Evolutionary conservation across 108 stramenopile species (phyloP), one percentile per base, ranked within the genome.

Genomic region (Chaetoceros muelleri): DNA sequence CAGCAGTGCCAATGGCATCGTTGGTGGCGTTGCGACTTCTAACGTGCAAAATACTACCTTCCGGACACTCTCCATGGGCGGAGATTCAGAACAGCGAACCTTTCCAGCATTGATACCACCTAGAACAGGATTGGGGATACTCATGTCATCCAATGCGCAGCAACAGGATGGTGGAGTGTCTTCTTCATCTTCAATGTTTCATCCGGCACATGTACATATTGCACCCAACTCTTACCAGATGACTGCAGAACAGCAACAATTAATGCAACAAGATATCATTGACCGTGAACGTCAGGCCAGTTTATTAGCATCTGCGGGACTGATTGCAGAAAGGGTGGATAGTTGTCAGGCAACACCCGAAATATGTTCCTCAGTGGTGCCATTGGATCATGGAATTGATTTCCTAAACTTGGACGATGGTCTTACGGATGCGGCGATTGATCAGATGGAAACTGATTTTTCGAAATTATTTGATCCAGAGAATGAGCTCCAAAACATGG

Each of bases 381-480:
- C 53, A 16, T 17, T 19, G 3, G 30, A 16, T 55, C 10, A 55
- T 55, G 19, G 25, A 7, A 60, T 66, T 57, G 65, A 66, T 23
- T 50, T 25, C 20, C 34, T 61, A 28, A 61, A 55, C 45, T 67
- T 58, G 66, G 52, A 57, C 28, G 52, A 18, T n/a, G 68, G 61
- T 52, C 27, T 63, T 55, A 61, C 56, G 29, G 66, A 46, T 25
- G 53, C 22, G 1, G 30, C 40, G 8, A 28, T 73, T 0, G 72
- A 71, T 45, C 78, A 83, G 46, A 79, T 83, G 73, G 88, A 90
- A 30, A 73, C 88, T 78, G 91, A 93, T 66, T 93, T 93, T 72
- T 86, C 91, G 24, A 80, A 82, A 25, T 58, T 93, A 49, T 93
- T 93, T 67, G 84, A 86, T 62, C 76, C 75, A 1, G 69, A 49